These are phyloP conservation scores for Solanum paucissectum DNA, from an alignment of 257 asterid species.

Conservation along the genomic window DNA sequence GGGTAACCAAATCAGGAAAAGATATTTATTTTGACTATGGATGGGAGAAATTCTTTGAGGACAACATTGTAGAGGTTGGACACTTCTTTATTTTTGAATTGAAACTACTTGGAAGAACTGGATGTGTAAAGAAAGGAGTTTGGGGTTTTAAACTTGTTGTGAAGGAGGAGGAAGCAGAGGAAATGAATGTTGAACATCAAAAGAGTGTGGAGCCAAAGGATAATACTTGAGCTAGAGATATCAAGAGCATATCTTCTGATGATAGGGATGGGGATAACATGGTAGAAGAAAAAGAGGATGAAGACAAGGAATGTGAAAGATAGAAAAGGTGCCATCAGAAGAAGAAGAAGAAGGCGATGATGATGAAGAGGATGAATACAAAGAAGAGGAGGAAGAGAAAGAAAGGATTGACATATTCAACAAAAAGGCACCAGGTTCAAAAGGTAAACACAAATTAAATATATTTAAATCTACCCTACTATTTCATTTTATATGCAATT, in stretches of 20 bases:
- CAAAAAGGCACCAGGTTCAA: background rate
- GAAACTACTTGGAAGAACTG: background rate
- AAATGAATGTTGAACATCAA: background rate
- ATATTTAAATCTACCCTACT: background rate
- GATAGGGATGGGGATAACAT: background rate
- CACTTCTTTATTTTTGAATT: too few species aligned
- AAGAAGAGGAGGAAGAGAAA: background rate
- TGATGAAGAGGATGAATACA: too few species aligned
- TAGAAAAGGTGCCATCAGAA: too few species aligned
- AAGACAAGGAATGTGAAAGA: too few species aligned
- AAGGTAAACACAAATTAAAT: background rate
- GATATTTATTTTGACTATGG: too few species aligned
- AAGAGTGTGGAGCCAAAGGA: background rate
- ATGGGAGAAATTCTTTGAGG: too few species aligned
- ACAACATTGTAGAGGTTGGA: too few species aligned
- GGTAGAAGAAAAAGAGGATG: too few species aligned
- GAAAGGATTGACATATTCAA: background rate
- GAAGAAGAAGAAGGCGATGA: background rate
- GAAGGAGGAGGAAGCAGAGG: background rate
- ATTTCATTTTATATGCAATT: background rate
- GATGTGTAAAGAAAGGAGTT: background rate
- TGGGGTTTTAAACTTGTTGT: background rate
- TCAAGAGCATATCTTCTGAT: background rate
- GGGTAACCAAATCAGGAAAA: too few species aligned
- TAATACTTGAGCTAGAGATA: background rate